phyloP scores from a whole-genome alignment of 371 early-diverging fungal species.

The Mucor indicus region DNA sequence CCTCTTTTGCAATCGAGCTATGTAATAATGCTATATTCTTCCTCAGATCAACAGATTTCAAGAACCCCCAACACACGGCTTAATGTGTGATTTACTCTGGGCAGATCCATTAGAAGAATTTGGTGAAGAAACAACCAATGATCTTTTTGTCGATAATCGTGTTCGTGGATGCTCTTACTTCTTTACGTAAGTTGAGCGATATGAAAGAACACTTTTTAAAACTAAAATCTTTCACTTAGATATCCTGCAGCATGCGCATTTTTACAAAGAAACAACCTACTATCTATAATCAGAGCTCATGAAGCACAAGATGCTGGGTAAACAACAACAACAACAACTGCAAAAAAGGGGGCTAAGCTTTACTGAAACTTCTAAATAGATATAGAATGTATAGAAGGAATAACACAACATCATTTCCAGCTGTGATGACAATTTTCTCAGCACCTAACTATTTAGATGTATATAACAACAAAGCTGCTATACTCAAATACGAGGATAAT shows the following conservation, averaged over 20 bases:
- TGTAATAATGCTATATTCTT: too few species aligned
- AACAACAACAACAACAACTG: background rate
- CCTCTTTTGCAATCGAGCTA: too few species aligned
- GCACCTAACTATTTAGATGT: conserved; percentile 97
- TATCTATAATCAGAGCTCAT: conserved; percentile 95
- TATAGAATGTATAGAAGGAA: conserved; percentile 95
- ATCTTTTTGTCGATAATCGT: conserved; percentile 84
- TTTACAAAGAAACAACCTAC: conserved; percentile 87
- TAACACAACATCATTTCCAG: conserved; percentile 89
- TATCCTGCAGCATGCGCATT: conserved; percentile 91
- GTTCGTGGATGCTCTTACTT: conserved; percentile 96
- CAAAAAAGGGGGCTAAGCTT: too few species aligned
- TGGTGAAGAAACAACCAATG: conserved; percentile 84
- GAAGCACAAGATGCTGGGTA: conserved; percentile 96
- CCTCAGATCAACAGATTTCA: conserved; percentile 94
- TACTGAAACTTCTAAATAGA: background rate
- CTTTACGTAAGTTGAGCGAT: conserved; percentile 62
- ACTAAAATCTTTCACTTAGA: too few species aligned
- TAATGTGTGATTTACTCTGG: conserved; percentile 98
- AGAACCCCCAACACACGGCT: conserved; percentile 92
- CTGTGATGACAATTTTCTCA: conserved; percentile 96
- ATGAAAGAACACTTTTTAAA: too few species aligned
- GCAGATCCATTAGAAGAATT: conserved; percentile 96
- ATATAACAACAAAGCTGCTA: conserved; percentile 98
- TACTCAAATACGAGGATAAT: conserved; percentile 94